These are phyloP conservation scores for Phytophthora ramorum DNA, from an alignment of 352 stramenopile species.

Conservation along the genomic window DNA sequence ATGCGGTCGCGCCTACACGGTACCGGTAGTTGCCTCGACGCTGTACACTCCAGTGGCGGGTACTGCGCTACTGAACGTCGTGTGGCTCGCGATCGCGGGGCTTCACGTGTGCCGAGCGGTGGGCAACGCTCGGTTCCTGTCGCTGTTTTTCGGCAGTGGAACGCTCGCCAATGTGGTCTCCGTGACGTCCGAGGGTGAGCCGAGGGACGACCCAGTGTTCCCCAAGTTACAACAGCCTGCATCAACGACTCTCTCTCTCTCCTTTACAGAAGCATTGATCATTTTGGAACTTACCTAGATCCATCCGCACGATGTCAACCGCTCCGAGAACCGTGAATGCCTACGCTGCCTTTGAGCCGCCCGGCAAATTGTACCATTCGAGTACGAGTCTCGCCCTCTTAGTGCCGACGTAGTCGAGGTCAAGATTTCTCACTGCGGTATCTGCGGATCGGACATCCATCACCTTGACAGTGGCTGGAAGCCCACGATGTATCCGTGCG, in stretches of 20 bases:
- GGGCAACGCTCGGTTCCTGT: slow-evolving; percentile 21
- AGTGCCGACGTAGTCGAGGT: slow-evolving; percentile 52
- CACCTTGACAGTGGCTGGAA: slow-evolving; percentile 49
- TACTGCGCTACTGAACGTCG: slow-evolving; percentile 8
- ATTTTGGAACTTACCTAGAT: no score
- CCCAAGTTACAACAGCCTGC: slow-evolving; percentile 8
- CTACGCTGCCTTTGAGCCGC: no score
- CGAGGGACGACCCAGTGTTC: slow-evolving; percentile 6
- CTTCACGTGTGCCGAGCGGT: slow-evolving; percentile 27
- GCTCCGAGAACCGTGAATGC: no score
- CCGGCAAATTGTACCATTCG: slow-evolving; percentile 31
- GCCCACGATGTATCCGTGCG: no score
- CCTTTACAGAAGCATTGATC: no score
- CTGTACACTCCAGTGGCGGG: slow-evolving; percentile 12
- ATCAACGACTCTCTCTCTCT: no score
- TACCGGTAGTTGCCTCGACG: slow-evolving; percentile 27
- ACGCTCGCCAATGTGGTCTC: slow-evolving; percentile 21
- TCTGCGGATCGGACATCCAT: slow-evolving; percentile 30
- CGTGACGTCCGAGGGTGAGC: neutral
- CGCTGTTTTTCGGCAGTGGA: slow-evolving; percentile 19
- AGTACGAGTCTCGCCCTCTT: slow-evolving; percentile 47
- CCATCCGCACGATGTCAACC: no score
- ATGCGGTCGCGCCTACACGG: slow-evolving; percentile 15
- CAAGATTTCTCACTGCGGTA: slow-evolving; percentile 61
- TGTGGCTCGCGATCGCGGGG: slow-evolving; percentile 21